Evolutionary conservation across 1,139 yeast genomes (phyloP).

Genomic region (Yamadazyma buinensis): DNA sequence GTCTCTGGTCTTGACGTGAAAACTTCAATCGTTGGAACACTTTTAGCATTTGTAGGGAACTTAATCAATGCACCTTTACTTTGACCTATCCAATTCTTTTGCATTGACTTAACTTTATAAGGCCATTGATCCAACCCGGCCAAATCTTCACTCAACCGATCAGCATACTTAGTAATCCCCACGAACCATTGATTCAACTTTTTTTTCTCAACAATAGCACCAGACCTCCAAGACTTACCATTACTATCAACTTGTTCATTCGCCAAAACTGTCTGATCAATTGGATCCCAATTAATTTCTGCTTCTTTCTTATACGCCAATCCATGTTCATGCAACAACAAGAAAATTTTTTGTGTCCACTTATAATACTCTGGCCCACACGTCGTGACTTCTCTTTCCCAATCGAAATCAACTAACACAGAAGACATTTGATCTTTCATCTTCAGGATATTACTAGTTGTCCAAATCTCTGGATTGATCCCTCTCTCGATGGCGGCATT

Average conservation of each 20-base stretch:
- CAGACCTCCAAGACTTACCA: constrained; percentile 95
- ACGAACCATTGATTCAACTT: constrained; percentile 88
- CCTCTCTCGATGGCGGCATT: constrained; percentile 92
- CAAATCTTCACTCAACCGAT: constrained; percentile 61
- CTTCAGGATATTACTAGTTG: constrained; percentile 64
- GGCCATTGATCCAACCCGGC: constrained; percentile 74
- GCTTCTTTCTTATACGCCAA: constrained; percentile 84
- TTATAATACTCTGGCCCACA: constrained; percentile 85
- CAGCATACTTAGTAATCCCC: constrained; percentile 79
- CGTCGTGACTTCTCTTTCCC: constrained; percentile 90
- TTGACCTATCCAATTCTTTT: constrained; percentile 88
- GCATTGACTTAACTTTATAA: constrained; percentile 82
- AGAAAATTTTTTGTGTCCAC: constrained; percentile 86
- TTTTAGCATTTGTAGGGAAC: constrained; percentile 29
- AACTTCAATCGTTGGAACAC: constrained; percentile 35
- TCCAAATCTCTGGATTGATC: constrained; percentile 80
- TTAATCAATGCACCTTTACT: constrained; percentile 73
- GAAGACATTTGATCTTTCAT: constrained; percentile 80
- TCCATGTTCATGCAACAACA: constrained; percentile 68
- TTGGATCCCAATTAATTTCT: constrained; percentile 96
- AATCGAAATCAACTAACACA: constrained; percentile 87
- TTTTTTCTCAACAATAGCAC: constrained; percentile 84
- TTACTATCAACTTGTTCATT: constrained; percentile 92
- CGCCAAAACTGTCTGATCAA: constrained; percentile 89
- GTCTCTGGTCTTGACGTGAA: constrained; percentile 94